Evolutionary conservation across 208 protist species (phyloP).

Genomic region (Tritrichomonas foetus): DNA sequence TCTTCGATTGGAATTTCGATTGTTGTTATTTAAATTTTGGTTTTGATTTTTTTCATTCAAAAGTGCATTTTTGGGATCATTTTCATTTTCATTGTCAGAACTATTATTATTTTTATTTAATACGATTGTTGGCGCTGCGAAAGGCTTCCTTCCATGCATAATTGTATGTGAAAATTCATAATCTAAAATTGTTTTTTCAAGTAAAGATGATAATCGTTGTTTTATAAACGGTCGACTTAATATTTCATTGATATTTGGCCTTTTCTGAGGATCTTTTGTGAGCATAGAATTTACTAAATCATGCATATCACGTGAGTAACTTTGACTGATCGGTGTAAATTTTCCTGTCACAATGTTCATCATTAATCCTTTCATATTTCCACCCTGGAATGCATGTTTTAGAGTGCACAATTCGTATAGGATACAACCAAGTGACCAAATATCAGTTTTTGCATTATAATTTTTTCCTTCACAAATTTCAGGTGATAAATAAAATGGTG

Average conservation of each 20-base stretch:
- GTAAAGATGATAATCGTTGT: neutral
- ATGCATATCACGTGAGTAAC: neutral
- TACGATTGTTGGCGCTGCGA: neutral
- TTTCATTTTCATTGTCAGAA: neutral
- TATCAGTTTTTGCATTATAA: slow-evolving; percentile 30
- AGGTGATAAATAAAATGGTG: slow-evolving; percentile 38
- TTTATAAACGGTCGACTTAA: neutral
- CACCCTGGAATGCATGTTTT: neutral
- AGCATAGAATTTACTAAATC: neutral
- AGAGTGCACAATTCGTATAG: slow-evolving; percentile 28
- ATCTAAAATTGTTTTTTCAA: neutral
- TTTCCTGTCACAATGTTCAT: neutral
- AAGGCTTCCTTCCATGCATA: neutral
- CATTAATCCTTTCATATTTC: neutral
- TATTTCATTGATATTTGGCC: slow-evolving; percentile 15
- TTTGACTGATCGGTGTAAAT: neutral
- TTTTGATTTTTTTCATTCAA: no score
- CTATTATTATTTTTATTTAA: neutral
- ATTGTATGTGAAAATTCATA: slow-evolving; percentile 18
- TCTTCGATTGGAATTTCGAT: neutral
- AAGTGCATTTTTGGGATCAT: neutral
- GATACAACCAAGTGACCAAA: slow-evolving; percentile 35
- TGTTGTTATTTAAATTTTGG: neutral
- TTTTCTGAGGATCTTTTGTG: neutral
- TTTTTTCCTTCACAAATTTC: slow-evolving; percentile 29